These are phyloP conservation scores for Claviceps sp. DNA, from an alignment of 2,329 filamentous ascomycete species.

Conservation along the genomic window DNA sequence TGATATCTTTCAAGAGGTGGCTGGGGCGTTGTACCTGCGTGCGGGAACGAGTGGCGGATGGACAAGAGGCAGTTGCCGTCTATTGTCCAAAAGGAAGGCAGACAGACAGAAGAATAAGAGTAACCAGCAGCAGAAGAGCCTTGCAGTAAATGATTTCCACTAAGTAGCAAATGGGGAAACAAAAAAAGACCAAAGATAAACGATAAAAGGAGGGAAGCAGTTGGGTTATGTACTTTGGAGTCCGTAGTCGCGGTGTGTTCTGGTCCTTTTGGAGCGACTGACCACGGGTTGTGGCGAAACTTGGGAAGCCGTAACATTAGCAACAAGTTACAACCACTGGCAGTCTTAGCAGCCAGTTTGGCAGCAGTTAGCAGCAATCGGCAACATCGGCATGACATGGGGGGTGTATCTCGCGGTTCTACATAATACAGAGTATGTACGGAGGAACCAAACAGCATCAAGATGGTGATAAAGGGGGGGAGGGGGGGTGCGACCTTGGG, in stretches of 20 bases:
- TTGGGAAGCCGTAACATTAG: background rate
- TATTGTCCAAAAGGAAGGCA: background rate
- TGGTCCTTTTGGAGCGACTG: background rate
- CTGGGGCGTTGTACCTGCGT: background rate
- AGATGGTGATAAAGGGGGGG: background rate
- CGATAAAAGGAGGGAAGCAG: conserved; percentile 2
- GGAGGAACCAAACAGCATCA: background rate
- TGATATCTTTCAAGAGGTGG: background rate
- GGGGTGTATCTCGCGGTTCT: conserved; percentile 1
- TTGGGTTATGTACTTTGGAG: conserved; percentile 5
- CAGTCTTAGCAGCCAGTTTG: background rate
- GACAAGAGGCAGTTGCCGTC: background rate
- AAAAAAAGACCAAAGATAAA: background rate
- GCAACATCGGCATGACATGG: conserved; percentile 1
- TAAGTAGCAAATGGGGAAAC: background rate
- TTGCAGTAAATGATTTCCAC: background rate
- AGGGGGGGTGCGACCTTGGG: background rate
- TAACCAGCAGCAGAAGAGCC: background rate
- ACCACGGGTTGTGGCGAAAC: background rate
- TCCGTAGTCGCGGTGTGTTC: conserved; percentile 1
- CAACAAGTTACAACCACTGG: too few relatives aligned
- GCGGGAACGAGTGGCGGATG: background rate
- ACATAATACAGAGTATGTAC: background rate
- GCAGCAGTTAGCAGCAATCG: background rate
- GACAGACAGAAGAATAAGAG: background rate